Evolutionary conservation across 2,329 filamentous ascomycete genomes (phyloP).

Genomic region (Cercospora brassicicola): DNA sequence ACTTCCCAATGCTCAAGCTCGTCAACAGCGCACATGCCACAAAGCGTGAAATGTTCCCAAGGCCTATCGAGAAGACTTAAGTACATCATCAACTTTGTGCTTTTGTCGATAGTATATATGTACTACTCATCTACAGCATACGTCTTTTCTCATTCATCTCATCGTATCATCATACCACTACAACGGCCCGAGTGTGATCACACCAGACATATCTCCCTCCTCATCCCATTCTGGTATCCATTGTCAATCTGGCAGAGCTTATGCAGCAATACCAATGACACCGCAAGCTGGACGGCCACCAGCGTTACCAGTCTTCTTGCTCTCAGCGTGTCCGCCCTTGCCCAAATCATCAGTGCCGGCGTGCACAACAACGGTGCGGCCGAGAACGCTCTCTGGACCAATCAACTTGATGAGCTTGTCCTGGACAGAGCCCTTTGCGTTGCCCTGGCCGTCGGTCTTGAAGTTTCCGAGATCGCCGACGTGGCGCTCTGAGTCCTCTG

Average conservation of each 20-base stretch:
- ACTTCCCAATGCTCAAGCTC: not conserved
- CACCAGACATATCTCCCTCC: not conserved
- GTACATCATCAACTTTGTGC: not conserved
- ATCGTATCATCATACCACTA: conserved; percentile 24
- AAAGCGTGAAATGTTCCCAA: not conserved
- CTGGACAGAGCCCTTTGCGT: conserved; percentile 73
- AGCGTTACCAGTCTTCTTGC: conserved; percentile 97
- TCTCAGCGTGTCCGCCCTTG: conserved; percentile 87
- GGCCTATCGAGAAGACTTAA: not conserved
- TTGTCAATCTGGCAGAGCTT: not conserved
- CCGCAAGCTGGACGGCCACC: conserved; percentile 91
- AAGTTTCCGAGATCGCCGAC: conserved; percentile 98
- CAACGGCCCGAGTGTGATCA: conserved; percentile 24
- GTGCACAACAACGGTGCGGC: conserved; percentile 94
- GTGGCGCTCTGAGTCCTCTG: conserved; percentile 78
- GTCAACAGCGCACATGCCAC: too few species aligned
- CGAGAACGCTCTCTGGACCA: conserved; percentile 89
- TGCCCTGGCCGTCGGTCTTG: conserved; percentile 90
- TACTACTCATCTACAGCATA: not conserved
- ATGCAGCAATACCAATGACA: conserved; percentile 42
- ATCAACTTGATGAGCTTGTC: conserved; percentile 94
- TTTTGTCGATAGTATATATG: not conserved
- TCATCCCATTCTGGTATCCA: not conserved
- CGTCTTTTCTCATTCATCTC: conserved; percentile 8
- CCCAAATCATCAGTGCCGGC: conserved; percentile 95